phyloP scores from a whole-genome alignment of 1,284 basidiomycete species.

The Papiliotrema terrestris region DNA sequence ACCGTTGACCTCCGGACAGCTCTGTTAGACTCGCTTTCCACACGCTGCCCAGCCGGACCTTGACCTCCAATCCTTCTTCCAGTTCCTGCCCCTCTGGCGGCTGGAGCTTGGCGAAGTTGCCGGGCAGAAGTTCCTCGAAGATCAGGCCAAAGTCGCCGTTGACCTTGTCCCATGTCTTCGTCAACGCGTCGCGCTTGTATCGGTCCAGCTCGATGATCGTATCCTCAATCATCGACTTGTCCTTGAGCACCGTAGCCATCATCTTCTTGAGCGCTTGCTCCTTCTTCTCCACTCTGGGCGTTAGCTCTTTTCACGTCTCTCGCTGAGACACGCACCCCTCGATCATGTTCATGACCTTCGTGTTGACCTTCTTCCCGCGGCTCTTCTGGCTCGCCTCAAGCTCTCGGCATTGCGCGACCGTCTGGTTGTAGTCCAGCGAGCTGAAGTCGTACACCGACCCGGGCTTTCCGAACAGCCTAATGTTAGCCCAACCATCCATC shows the following conservation, averaged over 20 bases:
- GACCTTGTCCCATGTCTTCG: conserved; percentile 95
- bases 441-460: conserved; percentile 82
- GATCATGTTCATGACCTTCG: conserved; percentile 93
- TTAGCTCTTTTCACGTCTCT: background rate
- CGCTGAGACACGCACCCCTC: conserved; percentile 63
- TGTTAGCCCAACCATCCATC: background rate
- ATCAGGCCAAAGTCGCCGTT: conserved; percentile 94
- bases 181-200: conserved; percentile 89
- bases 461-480: conserved; percentile 68
- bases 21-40: conserved; percentile 99
- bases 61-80: conserved; percentile 94
- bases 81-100: conserved; percentile 91
- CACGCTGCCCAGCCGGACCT: conserved; percentile 86
- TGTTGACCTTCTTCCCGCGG: conserved; percentile 93
- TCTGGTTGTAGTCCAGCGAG: conserved; percentile 63
- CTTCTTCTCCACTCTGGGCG: conserved; percentile 83
- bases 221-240: conserved; percentile 93
- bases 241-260: conserved; percentile 82
- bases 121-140: conserved; percentile 91
- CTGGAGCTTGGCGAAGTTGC: conserved; percentile 93
- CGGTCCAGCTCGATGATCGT: conserved; percentile 91
- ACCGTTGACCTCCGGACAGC: conserved; percentile 95
- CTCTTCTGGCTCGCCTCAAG: conserved; percentile 77
- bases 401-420: conserved; percentile 67
- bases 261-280: conserved; percentile 83